phyloP scores from a whole-genome alignment of 352 stramenopile species.

The Globisporangium radiosum region DNA sequence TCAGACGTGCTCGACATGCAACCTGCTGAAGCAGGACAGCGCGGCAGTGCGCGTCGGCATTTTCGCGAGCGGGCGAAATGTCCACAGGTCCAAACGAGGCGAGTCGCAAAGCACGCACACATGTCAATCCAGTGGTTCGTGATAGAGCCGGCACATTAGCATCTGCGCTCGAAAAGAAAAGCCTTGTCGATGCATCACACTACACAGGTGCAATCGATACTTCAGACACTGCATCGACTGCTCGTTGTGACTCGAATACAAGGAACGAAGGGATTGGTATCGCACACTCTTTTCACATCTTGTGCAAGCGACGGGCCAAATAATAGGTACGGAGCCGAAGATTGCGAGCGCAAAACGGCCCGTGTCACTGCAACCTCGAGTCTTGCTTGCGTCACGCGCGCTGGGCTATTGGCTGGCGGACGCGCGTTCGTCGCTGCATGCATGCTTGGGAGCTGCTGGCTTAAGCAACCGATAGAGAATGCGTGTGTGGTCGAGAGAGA shows the following conservation, averaged over 20 bases:
- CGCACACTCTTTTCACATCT: not conserved
- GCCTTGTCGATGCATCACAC: not conserved
- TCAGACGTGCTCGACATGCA: too few relatives aligned
- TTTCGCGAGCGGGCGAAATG: not conserved
- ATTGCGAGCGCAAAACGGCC: not conserved
- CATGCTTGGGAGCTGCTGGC: not conserved
- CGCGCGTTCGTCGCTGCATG: not conserved
- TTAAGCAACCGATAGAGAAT: too few relatives aligned
- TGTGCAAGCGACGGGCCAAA: not conserved
- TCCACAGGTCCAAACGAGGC: not conserved
- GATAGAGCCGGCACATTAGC: conserved; percentile 1
- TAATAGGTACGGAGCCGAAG: not conserved
- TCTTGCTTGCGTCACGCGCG: not conserved
- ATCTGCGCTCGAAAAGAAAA: not conserved
- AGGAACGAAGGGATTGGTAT: not conserved
- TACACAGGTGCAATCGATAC: not conserved
- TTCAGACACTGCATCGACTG: not conserved
- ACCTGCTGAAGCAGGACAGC: not conserved
- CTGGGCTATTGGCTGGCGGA: not conserved
- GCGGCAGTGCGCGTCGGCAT: not conserved
- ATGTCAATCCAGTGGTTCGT: conserved; percentile 3
- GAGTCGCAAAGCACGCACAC: not conserved
- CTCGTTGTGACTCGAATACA: not conserved
- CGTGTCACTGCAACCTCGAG: not conserved
- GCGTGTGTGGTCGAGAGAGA: too few relatives aligned